Base-by-base conservation (phyloP, 129 eudicot genomes). In the Tanacetum coccineum region DNA sequence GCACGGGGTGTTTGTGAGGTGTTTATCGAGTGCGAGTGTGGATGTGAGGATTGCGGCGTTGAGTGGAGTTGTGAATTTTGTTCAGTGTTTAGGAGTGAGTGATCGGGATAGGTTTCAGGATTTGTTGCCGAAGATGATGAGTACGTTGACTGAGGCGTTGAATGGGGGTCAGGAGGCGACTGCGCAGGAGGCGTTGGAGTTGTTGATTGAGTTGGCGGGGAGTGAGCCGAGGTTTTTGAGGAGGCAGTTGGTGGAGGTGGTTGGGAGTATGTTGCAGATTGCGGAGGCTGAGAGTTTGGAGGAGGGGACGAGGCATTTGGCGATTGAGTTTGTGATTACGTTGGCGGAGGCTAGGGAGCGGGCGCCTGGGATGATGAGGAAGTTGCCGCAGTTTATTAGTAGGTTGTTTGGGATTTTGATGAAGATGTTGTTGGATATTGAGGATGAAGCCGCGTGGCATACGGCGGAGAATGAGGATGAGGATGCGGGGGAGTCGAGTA, bases 71-170 rank as follows among this genome's bases (percentile, higher is more conserved):
- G 89, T 89, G 58, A 89, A 83, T 70, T 94, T 94, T 36, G 89
- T 94, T 58, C 97, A 94, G 87, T 94, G 99, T 59, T 78, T 94
- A 66, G 81, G 76, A 30, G 77, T 94, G 0, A 76, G 80, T 13
- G 97, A 94, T 52, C 69, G 96, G 32, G 99, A 94, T 78, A 62
- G 99, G 82, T 94, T 94, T 36, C 99, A 94, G 85, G 99, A 94
- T 72, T 72, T 94, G 71, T 74, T 94, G 74, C 99, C 99, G 0
- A 81, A 90, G 6, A 94, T 94, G 99, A 94, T 94, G 97, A 81
- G 79, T 78, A 89, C 97, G 26, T 74, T 94, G 82, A 94, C 93
- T 0, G 99, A 89, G 66, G 92, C 99, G 14, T 76, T 93, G 71
- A 93, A 93, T 66, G 72, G 84, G 0, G 84, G 87, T 0, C 89